phyloP scores from a whole-genome alignment of 2,329 filamentous ascomycete genomes.

The Remersonia thermophila region DNA sequence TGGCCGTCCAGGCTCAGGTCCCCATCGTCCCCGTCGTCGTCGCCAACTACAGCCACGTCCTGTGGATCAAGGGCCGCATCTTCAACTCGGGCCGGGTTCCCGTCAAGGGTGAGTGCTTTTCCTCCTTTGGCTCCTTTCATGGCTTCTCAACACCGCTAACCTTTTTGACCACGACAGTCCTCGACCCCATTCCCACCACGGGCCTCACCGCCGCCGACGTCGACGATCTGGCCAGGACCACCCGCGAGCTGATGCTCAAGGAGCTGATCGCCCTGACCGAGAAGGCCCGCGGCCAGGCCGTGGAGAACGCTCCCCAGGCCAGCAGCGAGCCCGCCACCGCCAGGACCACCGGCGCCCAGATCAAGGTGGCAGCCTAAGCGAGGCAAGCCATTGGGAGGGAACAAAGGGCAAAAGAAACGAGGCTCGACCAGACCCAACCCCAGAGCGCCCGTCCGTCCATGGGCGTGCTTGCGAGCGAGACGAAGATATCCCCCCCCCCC shows the following conservation, averaged over 20 bases:
- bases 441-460: too few species aligned
- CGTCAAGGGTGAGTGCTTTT: slow-evolving; percentile 48
- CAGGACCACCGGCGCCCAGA: slow-evolving; percentile 22
- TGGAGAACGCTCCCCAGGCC: slow-evolving; percentile 15
- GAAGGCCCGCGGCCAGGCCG: slow-evolving; percentile 33
- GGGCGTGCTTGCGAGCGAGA: too few species aligned
- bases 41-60: slow-evolving; percentile 65
- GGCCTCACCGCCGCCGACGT: slow-evolving; percentile 65
- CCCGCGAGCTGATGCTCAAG: slow-evolving; percentile 63
- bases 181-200: slow-evolving; percentile 68
- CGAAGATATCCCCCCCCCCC: too few species aligned
- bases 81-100: slow-evolving; percentile 62
- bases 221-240: slow-evolving; percentile 55
- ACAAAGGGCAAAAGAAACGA: not conserved
- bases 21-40: slow-evolving; percentile 79
- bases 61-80: slow-evolving; percentile 49
- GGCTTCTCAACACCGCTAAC: not conserved
- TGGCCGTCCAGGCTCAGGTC: slow-evolving; percentile 86
- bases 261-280: slow-evolving; percentile 45
- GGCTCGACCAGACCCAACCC: too few species aligned
- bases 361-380: slow-evolving; percentile 13
- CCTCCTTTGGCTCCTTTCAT: not conserved
- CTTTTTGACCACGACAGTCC: slow-evolving; percentile 44
- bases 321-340: slow-evolving; percentile 20
- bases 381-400: not conserved